phyloP scores from a whole-genome alignment of 768 basidiomycete species.

The Termitomyces eurrhizus region DNA sequence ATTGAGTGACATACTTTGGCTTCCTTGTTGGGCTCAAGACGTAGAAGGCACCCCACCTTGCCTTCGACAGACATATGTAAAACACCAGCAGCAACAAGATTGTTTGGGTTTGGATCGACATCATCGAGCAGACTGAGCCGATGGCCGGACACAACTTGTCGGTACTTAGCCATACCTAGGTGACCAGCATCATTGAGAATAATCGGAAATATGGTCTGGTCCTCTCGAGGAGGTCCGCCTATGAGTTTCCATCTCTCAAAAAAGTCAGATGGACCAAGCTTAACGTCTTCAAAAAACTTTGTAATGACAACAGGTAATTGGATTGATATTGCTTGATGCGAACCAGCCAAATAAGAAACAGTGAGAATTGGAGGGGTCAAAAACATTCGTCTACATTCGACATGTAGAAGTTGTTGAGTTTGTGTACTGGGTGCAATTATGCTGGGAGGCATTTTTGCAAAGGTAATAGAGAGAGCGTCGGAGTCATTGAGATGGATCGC shows the following conservation, averaged over 20 bases:
- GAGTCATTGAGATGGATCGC: constrained; percentile 70
- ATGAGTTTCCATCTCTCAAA: constrained; percentile 99
- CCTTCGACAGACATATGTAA: constrained; percentile 88
- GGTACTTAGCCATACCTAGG: constrained; percentile 70
- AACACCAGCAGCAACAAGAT: constrained; percentile 94
- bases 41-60: constrained; percentile 91
- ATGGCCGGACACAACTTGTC: constrained; percentile 75
- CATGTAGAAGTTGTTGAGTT: constrained; percentile 87
- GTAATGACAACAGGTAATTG: constrained; percentile 83
- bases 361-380: constrained; percentile 70
- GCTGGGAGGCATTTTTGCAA: constrained; percentile 88
- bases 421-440: constrained; percentile 81
- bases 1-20: constrained; percentile 65
- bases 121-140: constrained; percentile 73
- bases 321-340: constrained; percentile 81
- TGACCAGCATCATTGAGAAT: constrained; percentile 60
- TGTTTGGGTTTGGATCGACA: constrained; percentile 92
- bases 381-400: constrained; percentile 93
- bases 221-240: constrained; percentile 91
- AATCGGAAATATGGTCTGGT: constrained; percentile 85
- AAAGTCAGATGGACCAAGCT: constrained; percentile 79
- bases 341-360: constrained; percentile 89
- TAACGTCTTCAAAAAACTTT: constrained; percentile 94
- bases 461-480: constrained; percentile 74
- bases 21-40: constrained; percentile 92